These are phyloP conservation scores for Scheffersomyces quercinus DNA, from an alignment of 1,139 yeast species.

Conservation along the genomic window DNA sequence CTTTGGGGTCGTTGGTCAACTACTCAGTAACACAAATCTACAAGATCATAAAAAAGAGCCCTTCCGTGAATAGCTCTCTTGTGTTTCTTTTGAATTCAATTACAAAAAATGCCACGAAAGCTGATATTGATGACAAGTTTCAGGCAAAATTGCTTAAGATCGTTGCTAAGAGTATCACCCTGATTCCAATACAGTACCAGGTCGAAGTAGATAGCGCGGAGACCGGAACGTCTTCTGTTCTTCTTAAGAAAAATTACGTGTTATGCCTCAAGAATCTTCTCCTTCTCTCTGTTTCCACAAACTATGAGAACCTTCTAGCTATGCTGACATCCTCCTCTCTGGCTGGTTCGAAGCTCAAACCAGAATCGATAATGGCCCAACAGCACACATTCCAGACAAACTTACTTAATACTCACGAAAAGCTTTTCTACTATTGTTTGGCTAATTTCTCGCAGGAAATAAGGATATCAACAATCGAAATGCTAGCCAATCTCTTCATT, in stretches of 20 bases:
- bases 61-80: conserved; percentile 28
- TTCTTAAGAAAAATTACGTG: conserved; percentile 35
- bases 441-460: conserved; percentile 36
- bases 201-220: conserved; percentile 16
- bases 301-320: conserved; percentile 40
- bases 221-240: conserved; percentile 16
- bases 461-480: conserved; percentile 40
- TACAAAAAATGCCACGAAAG: conserved; percentile 37
- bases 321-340: conserved; percentile 36
- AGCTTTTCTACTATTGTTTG: conserved; percentile 30
- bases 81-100: conserved; percentile 35
- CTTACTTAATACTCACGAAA: conserved; percentile 34
- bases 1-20: conserved; percentile 37
- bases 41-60: conserved; percentile 40
- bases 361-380: conserved; percentile 43
- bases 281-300: conserved; percentile 33
- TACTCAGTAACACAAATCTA: conserved; percentile 39
- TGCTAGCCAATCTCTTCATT: conserved; percentile 35
- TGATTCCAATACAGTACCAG: conserved; percentile 18
- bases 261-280: conserved; percentile 35
- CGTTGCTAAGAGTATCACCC: conserved; percentile 27
- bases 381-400: conserved; percentile 40
- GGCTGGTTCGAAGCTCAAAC: conserved; percentile 43
- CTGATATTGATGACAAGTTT: conserved; percentile 44
- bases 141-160: conserved; percentile 39